Evolutionary conservation across 2,329 filamentous ascomycete species (phyloP).

Genomic region (Capronia coronata): DNA sequence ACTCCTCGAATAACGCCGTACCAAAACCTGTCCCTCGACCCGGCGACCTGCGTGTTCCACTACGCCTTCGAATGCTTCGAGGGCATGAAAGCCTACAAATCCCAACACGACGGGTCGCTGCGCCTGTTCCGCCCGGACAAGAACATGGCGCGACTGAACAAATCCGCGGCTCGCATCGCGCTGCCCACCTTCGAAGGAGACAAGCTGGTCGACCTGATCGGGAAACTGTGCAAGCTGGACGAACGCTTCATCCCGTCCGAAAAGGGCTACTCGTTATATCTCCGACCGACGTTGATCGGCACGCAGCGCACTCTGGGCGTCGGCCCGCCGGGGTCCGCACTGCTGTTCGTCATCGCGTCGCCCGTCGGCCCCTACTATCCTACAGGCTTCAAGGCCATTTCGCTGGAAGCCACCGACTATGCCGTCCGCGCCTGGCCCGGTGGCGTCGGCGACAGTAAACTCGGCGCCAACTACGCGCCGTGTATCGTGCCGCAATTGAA

Average conservation of each 20-base stretch:
- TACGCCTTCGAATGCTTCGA: conserved; percentile 98
- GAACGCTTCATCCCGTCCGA: conserved; percentile 80
- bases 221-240: conserved; percentile 71
- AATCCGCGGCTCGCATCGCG: conserved; percentile 83
- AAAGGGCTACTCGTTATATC: conserved; percentile 87
- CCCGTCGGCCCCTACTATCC: conserved; percentile 98
- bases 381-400: conserved; percentile 95
- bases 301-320: conserved; percentile 93
- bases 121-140: conserved; percentile 88
- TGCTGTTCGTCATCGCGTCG: conserved; percentile 91
- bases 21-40: conserved; percentile 94
- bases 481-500: conserved; percentile 95
- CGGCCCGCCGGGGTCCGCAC: conserved; percentile 79
- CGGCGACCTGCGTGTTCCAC: conserved; percentile 94
- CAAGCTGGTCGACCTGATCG: conserved; percentile 72
- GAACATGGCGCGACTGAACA: conserved; percentile 95
- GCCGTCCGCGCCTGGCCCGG: conserved; percentile 96
- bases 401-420: conserved; percentile 91
- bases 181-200: conserved; percentile 75
- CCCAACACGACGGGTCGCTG: conserved; percentile 65
- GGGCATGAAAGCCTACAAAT: conserved; percentile 97
- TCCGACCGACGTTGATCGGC: conserved; percentile 94
- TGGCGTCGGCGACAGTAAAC: conserved; percentile 95
- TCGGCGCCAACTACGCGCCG: conserved; percentile 98
- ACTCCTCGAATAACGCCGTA: conserved; percentile 81